A percentile compares a stretch with the other conserved stretches of the same genome.
Conservation (phyloP, 192 early-diverging fungal genomes). For the Obelidium mucronatum region DNA sequence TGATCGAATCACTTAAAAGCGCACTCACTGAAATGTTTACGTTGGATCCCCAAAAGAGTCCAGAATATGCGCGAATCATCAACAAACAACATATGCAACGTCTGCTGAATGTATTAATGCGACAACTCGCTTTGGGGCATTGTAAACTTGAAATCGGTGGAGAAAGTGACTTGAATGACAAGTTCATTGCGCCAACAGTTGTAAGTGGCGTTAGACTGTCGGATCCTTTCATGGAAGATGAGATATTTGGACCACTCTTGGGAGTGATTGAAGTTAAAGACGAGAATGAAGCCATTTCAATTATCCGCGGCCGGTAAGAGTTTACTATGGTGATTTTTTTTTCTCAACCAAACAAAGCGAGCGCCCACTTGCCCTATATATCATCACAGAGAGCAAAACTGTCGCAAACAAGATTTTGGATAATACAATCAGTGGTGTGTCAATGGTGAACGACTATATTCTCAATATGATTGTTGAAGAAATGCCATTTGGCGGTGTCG, state of each 20-base stretch:
- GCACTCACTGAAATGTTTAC: constrained; percentile 39
- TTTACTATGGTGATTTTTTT: too few relatives aligned
- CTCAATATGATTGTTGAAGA: constrained; percentile 62
- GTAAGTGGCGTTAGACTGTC: constrained; percentile 68
- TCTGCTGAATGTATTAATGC: constrained; percentile 61
- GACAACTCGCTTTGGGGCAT: constrained; percentile 44
- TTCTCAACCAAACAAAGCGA: too few relatives aligned
- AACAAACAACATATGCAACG: constrained; percentile 74
- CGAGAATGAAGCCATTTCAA: constrained; percentile 46
- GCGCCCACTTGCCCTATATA: constrained; percentile 64
- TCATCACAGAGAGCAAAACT: constrained; percentile 65
- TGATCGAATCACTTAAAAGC: constrained; percentile 62
- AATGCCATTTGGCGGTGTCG: constrained; percentile 90
- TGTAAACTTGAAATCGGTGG: constrained; percentile 65
- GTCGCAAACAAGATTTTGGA: constrained; percentile 63
- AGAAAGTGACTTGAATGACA: constrained; percentile 55
- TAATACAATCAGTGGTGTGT: constrained; percentile 76
- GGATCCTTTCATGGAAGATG: constrained; percentile 73
- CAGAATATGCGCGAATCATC: constrained; percentile 76
- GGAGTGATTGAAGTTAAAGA: constrained; percentile 69
- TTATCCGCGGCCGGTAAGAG: constrained; percentile 35
- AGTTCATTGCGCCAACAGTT: constrained; percentile 81
- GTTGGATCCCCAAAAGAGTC: constrained; percentile 54
- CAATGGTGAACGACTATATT: constrained; percentile 80
- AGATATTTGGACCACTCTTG: constrained; percentile 93